Evolutionary conservation across 208 protist genomes (phyloP), one percentile per base, ranked within the genome.

Genomic region (Wallacemonas rigidus): DNA sequence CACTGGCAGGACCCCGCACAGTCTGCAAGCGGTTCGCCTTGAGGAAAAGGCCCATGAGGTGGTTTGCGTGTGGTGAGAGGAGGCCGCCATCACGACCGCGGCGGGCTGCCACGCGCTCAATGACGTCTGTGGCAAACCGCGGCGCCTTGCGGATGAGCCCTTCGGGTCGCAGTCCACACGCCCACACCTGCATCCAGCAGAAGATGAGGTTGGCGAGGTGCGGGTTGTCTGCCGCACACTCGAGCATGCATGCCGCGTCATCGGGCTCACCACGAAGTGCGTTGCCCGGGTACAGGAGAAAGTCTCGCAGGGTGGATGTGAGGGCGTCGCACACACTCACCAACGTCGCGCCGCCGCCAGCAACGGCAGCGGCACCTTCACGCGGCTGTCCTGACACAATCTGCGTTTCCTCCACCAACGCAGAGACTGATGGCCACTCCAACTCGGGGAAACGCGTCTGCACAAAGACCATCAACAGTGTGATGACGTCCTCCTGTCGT

Each of bases 1-100:
- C 60, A 26, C 60, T 65, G 14, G 60, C 60, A 12, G 38, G 67
- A 11, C 71, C 71, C 39, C 41, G 17, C 35, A 67, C 57, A 68
- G 60, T 35, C 15, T 73, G 67, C 39, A 72, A 76, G 53, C 73
- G 74, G 45, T 76, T 79, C 12, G 77, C 67, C 54, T 71, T 74
- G 36, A 69, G 51, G 61, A 83, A 83, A 26, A 79, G 73, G 1
- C 74, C 65, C 63, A 80, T 17, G 9, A 86, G 51, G 54, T 71
- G 81, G 51, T 82, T 82, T n/a, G 71, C 71, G 47, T 84, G 68
- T 4, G 75, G 75, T 14, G 75, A 71, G 17, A 72, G 14, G 11
- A 65, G 7, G 35, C 2, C 36, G 44, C 63, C 63, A 9, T 50
- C 55, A 6, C 55, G 40, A 39, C 40, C 54, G 35, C 40, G 67